Conservation (phyloP, 768 basidiomycete species). For the Agaricus bisporus region DNA sequence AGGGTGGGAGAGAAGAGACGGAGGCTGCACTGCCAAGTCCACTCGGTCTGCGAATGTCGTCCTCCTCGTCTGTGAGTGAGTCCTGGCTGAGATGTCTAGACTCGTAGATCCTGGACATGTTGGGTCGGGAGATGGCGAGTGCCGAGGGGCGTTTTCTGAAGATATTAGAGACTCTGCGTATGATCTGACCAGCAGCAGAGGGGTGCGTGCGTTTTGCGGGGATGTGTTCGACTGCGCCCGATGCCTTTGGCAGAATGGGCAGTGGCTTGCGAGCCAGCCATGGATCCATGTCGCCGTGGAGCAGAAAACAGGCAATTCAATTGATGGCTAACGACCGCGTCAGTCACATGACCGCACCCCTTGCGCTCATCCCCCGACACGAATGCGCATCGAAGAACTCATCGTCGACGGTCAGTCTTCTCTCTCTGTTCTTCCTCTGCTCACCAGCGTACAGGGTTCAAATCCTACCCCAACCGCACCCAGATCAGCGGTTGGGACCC, state of each 20-base stretch:
- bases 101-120: conserved; percentile 11
- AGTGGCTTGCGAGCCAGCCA: conserved; percentile 1
- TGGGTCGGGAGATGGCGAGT: conserved; percentile 1
- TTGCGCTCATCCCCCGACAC: not conserved
- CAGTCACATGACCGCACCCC: conserved; percentile 3
- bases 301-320: not conserved
- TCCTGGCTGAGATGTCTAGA: conserved; percentile 9
- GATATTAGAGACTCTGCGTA: conserved; percentile 17
- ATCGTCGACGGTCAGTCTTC: conserved; percentile 74
- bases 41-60: conserved; percentile 42
- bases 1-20: conserved; percentile 29
- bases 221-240: conserved; percentile 7
- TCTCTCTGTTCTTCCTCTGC: not conserved
- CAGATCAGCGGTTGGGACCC: conserved; percentile 96
- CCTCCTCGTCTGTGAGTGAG: conserved; percentile 19
- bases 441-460: conserved; percentile 62
- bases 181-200: not conserved
- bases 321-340: not conserved
- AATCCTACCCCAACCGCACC: conserved; percentile 94
- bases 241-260: not conserved
- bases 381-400: conserved; percentile 87
- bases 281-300: not conserved
- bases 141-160: conserved; percentile 8
- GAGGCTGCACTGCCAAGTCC: conserved; percentile 36
- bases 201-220: not conserved